Evolutionary conservation across 164 flowering plant species (phyloP).

Genomic region (Vitis rotundifolia): DNA sequence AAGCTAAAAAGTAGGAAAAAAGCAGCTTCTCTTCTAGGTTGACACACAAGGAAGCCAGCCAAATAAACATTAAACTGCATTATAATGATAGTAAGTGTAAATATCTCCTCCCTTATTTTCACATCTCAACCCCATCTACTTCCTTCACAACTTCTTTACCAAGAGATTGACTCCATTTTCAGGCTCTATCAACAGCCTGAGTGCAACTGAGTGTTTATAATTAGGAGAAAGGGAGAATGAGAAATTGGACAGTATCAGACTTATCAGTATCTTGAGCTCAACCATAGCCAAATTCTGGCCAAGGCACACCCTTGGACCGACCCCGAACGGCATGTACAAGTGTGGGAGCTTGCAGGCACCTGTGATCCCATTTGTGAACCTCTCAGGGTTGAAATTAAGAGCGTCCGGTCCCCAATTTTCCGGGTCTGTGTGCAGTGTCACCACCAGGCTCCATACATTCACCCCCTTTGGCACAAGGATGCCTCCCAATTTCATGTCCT

Average conservation of each 20-base stretch:
- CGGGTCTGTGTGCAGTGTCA: conserved; percentile 17
- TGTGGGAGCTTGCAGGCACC: conserved; percentile 17
- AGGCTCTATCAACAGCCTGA: conserved; percentile 10
- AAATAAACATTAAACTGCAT: no score
- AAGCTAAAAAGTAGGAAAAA: no score
- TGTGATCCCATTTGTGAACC: conserved; percentile 18
- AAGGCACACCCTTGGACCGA: conserved; percentile 14
- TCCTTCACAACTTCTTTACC: conserved; percentile 8
- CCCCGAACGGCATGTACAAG: conserved; percentile 16
- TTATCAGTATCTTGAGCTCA: conserved; percentile 10
- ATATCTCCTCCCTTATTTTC: no score
- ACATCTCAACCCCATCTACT: no score
- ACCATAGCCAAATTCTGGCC: conserved; percentile 21
- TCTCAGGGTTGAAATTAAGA: conserved; percentile 18
- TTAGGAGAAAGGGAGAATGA: conserved; percentile 19
- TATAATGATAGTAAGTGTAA: no score
- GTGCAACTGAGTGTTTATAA: conserved; percentile 15
- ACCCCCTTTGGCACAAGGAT: conserved; percentile 26
- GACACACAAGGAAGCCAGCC: no score
- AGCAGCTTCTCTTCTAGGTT: no score
- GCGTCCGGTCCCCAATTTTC: conserved; percentile 29
- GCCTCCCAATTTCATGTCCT: conserved; percentile 21
- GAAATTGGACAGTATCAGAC: conserved; percentile 16
- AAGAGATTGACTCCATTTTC: conserved; percentile 15
- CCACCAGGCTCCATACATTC: conserved; percentile 14